Base-by-base conservation (phyloP, 2,329 filamentous ascomycete genomes). In the Penicillium sumatraense region DNA sequence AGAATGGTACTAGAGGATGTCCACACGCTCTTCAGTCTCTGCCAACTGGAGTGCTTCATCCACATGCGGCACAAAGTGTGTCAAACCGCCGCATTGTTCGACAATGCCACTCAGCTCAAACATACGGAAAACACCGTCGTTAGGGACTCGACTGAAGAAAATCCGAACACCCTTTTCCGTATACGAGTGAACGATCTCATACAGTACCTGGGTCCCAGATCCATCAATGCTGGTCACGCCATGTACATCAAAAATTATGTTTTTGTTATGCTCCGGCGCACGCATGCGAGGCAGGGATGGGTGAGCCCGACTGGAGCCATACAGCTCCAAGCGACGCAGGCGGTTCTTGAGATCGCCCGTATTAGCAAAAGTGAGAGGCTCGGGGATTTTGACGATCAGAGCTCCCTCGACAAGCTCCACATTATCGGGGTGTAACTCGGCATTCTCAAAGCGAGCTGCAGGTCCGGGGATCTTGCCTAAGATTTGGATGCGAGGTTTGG, bases 201-300 rank as follows among this genome's bases (percentile, higher is more conserved):
- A 84, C 2, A 99, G 80, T 0, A 98, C 93, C 75, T 98, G 95
- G 0, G 91, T 89, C 1, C 93, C 95, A 0, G 92, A 96, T 5
- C 92, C 95, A 70, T 99, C 95, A 66, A 99, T 87, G 24, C 89
- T 89, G 0, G 93, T 96, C 3, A 99, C 95, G n/a, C 95, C 95
- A 65, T 98, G 93, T 7, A 98, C 92, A 71, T 99, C 95, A 68
- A 99, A 98, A 59, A 99, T 92, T 72, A 99, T 82, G 69, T 96
- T 97, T 64, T 87, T 85, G 71, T 97, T 97, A 67, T 90, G 87
- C 57, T 93, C 89, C n/a, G 86, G 83, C 23, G 83, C 80, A 4
- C 93, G 84, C 13, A 96, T 81, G 2, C 90, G 84, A 0, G 95
- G 95, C 16, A 97, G 80, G 0, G 93, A 93, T 0, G 95, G 95